Percentiles rank a stretch among this genome's conserved stretches.
These are phyloP conservation scores for Penicillium lagena DNA, from an alignment of 495 filamentous ascomycete species.

Conservation along the genomic window DNA sequence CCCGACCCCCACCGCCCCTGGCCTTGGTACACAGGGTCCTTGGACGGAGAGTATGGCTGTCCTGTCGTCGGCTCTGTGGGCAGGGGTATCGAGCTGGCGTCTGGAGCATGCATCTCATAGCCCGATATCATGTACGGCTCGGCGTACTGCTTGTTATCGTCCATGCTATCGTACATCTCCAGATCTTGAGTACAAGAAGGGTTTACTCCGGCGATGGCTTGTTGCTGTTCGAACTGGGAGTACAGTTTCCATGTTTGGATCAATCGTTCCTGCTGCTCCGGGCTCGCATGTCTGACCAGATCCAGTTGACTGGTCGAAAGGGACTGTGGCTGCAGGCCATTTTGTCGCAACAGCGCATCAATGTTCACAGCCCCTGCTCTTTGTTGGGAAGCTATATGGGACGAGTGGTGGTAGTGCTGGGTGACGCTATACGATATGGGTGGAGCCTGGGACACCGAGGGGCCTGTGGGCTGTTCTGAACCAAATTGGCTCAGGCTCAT, in stretches of 20 bases:
- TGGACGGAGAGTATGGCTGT: slow-evolving; percentile 45
- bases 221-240: slow-evolving; percentile 17
- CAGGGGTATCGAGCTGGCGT: not conserved
- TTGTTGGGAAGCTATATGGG: slow-evolving; percentile 37
- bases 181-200: slow-evolving; percentile 34
- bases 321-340: slow-evolving; percentile 47
- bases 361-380: not conserved
- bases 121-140: slow-evolving; percentile 71
- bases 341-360: slow-evolving; percentile 31
- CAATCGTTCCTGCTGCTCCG: slow-evolving; percentile 50
- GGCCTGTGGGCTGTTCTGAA: too few relatives aligned
- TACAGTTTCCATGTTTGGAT: slow-evolving; percentile 64
- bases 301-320: slow-evolving; percentile 53
- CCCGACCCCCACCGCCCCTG: slow-evolving; percentile 38
- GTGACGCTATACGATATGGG: slow-evolving; percentile 59
- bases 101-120: slow-evolving; percentile 50
- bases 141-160: slow-evolving; percentile 27
- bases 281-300: slow-evolving; percentile 54
- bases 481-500: slow-evolving; percentile 32
- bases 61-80: slow-evolving; percentile 30
- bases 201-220: not conserved
- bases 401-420: slow-evolving; percentile 71
- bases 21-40: slow-evolving; percentile 54
- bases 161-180: slow-evolving; percentile 39
- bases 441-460: slow-evolving; percentile 8